Evolutionary conservation across 225 moss, liverwort and hornwort genomes (phyloP), one percentile per base, ranked within the genome.

Genomic region (Ulota crispa): DNA sequence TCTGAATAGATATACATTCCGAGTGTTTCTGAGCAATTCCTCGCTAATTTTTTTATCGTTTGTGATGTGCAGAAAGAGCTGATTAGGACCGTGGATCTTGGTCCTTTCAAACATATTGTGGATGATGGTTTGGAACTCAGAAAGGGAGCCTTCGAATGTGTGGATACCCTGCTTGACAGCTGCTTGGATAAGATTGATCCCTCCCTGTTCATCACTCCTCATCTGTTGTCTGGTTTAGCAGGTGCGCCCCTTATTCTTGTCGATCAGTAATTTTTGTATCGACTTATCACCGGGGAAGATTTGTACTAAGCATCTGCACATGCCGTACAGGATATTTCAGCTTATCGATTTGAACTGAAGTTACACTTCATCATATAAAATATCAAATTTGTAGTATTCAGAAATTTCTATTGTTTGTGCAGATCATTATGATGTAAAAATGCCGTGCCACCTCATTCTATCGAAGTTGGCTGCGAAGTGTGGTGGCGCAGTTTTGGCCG

Each of bases 341-440:
- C 65, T 64, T 65, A 65, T 26, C 39, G 20, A 4, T 42, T 60
- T 77, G 65, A 69, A 20, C 11, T 65, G 32, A 61, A 55, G 54
- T 73, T 57, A 26, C 68, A 9, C 70, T 23, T 75, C 41, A 14
- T 39, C 12, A 24, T 75, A 11, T 43, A 45, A 31, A 45, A 13
- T 34, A 20, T 34, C n/a, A 59, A 32, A 15, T 52, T 37, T 36
- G 64, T 9, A 41, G 31, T 31, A 36, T 61, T 82, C 24, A 60
- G 60, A 72, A 75, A 9, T 64, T 30, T 62, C 72, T 75, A 45
- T 47, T 42, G 26, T 82, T 82, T 67, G 39, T 86, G 92, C 91
- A 99, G 99, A 99, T 90, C 99, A 99, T 77, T 99, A 99, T 72
- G 99, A 99, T 87, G 96, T 99, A 56, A 99, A 99, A 83, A 99